Conservation (phyloP, 73 alveolate genomes). For the Tetrahymena malaccensis region DNA sequence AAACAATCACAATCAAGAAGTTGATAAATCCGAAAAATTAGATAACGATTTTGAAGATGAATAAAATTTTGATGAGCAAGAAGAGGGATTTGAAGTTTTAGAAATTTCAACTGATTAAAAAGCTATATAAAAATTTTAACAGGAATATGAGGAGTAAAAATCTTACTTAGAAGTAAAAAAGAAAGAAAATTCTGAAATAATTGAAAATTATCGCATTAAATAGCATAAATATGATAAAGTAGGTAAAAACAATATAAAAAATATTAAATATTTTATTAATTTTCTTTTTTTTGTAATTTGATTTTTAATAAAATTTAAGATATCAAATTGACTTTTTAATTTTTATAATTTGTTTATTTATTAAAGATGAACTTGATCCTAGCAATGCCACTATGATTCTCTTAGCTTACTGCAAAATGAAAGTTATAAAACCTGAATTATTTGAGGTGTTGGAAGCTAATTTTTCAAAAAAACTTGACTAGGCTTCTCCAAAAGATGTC, state of each 20-base stretch:
- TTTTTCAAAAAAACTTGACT: not conserved
- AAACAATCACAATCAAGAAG: not conserved
- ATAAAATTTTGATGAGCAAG: not conserved
- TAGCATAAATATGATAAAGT: not conserved
- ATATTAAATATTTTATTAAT: not conserved
- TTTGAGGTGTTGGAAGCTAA: not conserved
- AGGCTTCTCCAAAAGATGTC: not conserved
- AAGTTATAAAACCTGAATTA: not conserved
- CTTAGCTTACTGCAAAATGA: not conserved
- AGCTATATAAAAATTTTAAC: not conserved
- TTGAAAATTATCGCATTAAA: not conserved
- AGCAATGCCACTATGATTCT: not conserved
- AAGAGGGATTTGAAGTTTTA: not conserved
- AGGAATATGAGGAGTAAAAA: not conserved
- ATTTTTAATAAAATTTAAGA: too few species aligned
- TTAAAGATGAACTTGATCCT: not conserved
- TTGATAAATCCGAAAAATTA: not conserved
- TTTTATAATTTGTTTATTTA: too few species aligned
- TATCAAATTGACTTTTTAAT: too few species aligned
- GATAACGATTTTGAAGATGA: not conserved
- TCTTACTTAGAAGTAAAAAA: not conserved
- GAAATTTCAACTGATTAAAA: not conserved
- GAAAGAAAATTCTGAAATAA: not conserved
- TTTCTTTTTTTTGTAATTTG: not conserved
- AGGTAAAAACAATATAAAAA: not conserved